Percentiles rank a stretch among this genome's conserved stretches.
Evolutionary conservation across 768 basidiomycete genomes (phyloP).

Genomic region (Macrolepiota fuliginosa): DNA sequence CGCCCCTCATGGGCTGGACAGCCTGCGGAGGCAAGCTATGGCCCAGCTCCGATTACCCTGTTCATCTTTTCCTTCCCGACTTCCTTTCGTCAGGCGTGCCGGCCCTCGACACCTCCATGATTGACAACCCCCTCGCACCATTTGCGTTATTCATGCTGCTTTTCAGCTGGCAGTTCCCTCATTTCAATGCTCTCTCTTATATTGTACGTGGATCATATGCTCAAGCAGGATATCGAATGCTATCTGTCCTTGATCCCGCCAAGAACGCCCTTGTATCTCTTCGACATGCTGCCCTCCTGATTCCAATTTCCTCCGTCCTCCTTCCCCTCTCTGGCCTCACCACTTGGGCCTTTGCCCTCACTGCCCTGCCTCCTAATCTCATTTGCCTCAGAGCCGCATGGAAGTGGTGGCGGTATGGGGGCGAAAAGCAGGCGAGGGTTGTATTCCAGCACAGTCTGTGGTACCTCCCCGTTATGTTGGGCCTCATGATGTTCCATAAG

Average conservation of each 20-base stretch:
- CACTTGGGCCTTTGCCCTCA: constrained; percentile 85
- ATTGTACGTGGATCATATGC: constrained; percentile 87
- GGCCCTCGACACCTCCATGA: constrained; percentile 42
- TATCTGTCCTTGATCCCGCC: constrained; percentile 71
- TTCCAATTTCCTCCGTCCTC: constrained; percentile 76
- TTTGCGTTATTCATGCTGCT: constrained; percentile 80
- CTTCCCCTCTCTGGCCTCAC: constrained; percentile 90
- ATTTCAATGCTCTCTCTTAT: constrained; percentile 93
- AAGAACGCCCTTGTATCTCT: constrained; percentile 86
- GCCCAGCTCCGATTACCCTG: constrained; percentile 58
- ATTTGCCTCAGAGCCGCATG: constrained; percentile 68
- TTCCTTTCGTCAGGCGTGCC: constrained; percentile 41
- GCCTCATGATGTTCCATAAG: constrained; percentile 95
- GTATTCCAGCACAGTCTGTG: constrained; percentile 83
- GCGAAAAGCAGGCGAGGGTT: constrained; percentile 74
- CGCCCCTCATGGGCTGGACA: constrained; percentile 98
- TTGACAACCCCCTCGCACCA: constrained; percentile 82
- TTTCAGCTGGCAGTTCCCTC: constrained; percentile 98
- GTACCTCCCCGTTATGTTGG: constrained; percentile 88
- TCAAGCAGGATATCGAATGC: constrained; percentile 91
- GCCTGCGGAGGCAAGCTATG: constrained; percentile 83
- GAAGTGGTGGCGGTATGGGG: constrained; percentile 68
- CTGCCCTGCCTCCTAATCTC: constrained; percentile 72
- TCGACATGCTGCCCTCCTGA: constrained; percentile 73
- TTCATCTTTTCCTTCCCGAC: constrained; percentile 59